A percentile compares a stretch with the other conserved stretches of the same genome.
phyloP scores from a whole-genome alignment of 129 eudicot species.

The Silybum marianum region DNA sequence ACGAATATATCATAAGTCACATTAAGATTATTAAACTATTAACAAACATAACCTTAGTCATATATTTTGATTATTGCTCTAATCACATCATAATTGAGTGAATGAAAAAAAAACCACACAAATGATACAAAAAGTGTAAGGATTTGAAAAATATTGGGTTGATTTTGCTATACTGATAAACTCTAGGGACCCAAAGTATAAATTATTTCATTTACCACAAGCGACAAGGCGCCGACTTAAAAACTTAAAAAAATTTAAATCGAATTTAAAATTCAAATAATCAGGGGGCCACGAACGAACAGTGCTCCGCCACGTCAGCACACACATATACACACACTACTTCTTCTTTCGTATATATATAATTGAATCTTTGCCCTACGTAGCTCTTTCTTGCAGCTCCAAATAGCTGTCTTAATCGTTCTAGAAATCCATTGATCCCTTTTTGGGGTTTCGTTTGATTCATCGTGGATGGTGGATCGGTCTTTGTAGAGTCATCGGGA shows the following conservation, averaged over 20 bases:
- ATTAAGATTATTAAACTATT: no score
- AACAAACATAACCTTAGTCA: no score
- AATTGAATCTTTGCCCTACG: not conserved
- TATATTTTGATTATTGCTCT: no score
- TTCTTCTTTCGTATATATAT: not conserved
- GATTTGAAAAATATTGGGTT: not conserved
- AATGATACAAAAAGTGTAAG: not conserved
- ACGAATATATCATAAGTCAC: no score
- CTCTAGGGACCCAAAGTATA: not conserved
- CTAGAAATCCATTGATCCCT: not conserved
- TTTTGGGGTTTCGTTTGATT: constrained; percentile 21
- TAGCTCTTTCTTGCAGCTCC: not conserved
- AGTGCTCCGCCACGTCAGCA: constrained; percentile 25
- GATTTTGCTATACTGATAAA: not conserved
- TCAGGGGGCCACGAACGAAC: constrained; percentile 20
- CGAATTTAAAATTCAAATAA: constrained; percentile 18
- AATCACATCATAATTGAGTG: no score
- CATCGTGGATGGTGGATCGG: constrained; percentile 6
- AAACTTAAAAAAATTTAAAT: not conserved
- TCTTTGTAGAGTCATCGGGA: not conserved
- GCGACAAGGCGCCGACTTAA: constrained; percentile 14
- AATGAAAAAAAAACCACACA: not conserved
- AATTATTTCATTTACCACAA: not conserved
- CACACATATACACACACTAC: not conserved
- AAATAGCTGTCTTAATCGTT: constrained; percentile 18